Base-by-base conservation (phyloP, 306 rosid species). In the Vigna unguiculata region DNA sequence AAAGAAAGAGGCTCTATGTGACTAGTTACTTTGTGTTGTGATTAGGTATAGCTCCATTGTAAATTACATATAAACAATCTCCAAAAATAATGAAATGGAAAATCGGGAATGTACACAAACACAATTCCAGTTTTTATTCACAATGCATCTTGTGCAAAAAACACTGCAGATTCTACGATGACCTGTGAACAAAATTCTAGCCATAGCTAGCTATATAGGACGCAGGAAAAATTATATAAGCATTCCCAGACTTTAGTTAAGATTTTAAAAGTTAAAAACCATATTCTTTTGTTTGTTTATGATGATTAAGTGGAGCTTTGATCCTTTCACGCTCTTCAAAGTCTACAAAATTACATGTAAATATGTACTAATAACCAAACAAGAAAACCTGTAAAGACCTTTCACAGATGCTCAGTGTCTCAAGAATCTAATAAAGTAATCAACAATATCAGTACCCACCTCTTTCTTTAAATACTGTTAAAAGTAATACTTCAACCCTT, bases 391-490 rank as follows among this genome's bases (percentile, higher is more conserved):
- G 32, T 17, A 54, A 38, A 45, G 19, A 52, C 22, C 19, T 20
- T 55, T 34, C 9, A 34, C 40, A 6, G 5, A 34, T 34, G 38
- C 38, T 34, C 38, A 34, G 40, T 34, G 40, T 6, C 40, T 34
- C 54, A 46, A 65, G 66, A 81, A 74, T 80, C 84, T 80, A 19
- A 24, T 30, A 57, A 47, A 80, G 76, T 25, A 60, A 52, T 17
- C 4, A 68, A 21, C 36, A 45, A 67, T 36, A 36, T 32, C 8
- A 9, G 52, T 41, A 51, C 30, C 9, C 14, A 54, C 32, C 53
- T 47, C 19, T 52, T 48, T 61, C 66, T 64, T 65, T 45, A 24
- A 47, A 36, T 53, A 19, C 20, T 71, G 28, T 13, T 38, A 4
- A 34, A 34, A 55, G 46, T 38, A 25, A 25, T 36, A 38, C 8